A percentile compares a stretch with the other conserved stretches of the same genome.
Evolutionary conservation across 331 rosid species (phyloP).

Genomic region (Saraca asoca): DNA sequence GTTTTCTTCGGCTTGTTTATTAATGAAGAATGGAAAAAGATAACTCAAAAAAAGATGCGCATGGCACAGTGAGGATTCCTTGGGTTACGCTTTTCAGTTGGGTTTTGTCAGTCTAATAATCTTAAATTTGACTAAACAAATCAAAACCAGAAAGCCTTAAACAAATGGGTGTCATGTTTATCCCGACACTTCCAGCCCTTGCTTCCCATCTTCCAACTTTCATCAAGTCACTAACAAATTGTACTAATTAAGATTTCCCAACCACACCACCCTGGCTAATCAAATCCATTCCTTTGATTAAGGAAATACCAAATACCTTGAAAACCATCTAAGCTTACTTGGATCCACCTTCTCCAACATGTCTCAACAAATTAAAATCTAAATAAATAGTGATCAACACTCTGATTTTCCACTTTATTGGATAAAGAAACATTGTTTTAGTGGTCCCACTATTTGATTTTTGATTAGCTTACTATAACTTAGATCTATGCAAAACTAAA

Average conservation of each 20-base stretch:
- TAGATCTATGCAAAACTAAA: constrained; percentile 7
- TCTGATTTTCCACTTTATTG: neutral
- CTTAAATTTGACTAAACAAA: constrained; percentile 38
- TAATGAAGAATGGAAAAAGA: constrained; percentile 28
- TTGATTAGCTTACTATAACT: neutral
- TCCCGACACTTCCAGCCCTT: constrained; percentile 74
- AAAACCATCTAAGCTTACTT: constrained; percentile 13
- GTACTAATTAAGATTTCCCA: constrained; percentile 45
- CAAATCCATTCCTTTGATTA: constrained; percentile 47
- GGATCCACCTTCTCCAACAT: constrained; percentile 34
- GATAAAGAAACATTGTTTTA: constrained; percentile 25
- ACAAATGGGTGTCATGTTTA: constrained; percentile 82
- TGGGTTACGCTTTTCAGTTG: constrained; percentile 64
- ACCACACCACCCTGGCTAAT: constrained; percentile 46
- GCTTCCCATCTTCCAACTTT: constrained; percentile 94
- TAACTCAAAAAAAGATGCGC: constrained; percentile 57
- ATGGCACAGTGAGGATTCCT: constrained; percentile 58
- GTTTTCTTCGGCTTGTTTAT: constrained; percentile 21
- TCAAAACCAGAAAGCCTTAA: constrained; percentile 35
- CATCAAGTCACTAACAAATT: constrained; percentile 38
- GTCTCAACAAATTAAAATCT: constrained; percentile 32
- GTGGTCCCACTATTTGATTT: constrained; percentile 39
- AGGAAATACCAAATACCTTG: constrained; percentile 12
- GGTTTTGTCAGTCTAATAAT: constrained; percentile 36
- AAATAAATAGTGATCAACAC: constrained; percentile 1